Evolutionary conservation across 176 grass and related monocot species (phyloP).

Genomic region (Oropetium thomaeum): DNA sequence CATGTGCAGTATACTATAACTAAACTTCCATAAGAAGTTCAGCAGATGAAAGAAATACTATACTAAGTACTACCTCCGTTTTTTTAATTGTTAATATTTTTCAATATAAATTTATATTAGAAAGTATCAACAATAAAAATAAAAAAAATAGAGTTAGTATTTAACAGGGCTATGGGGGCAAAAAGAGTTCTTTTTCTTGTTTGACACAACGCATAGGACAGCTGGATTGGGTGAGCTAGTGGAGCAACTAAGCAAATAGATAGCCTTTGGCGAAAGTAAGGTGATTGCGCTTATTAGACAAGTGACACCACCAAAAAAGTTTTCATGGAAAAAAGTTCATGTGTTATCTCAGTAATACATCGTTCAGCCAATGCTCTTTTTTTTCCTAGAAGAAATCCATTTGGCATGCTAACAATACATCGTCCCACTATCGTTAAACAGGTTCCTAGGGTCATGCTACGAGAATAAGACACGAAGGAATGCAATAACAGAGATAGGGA

Average conservation of each 20-base stretch:
- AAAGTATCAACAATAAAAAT: too few relatives aligned
- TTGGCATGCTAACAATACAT: not conserved
- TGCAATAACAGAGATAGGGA: not conserved
- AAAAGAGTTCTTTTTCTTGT: too few relatives aligned
- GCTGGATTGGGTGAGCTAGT: slow-evolving; percentile 32
- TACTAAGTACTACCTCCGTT: too few relatives aligned
- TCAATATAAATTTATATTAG: too few relatives aligned
- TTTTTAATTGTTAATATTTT: too few relatives aligned
- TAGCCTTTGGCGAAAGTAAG: slow-evolving; percentile 28
- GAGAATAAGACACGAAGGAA: not conserved
- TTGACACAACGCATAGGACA: slow-evolving; percentile 14
- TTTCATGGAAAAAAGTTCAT: too few relatives aligned
- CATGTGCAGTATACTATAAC: slow-evolving; percentile 10
- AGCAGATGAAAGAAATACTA: not conserved
- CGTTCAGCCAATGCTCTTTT: too few relatives aligned
- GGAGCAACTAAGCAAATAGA: slow-evolving; percentile 19
- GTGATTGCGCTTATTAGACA: slow-evolving; percentile 21
- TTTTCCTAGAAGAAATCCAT: not conserved
- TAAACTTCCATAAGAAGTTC: not conserved
- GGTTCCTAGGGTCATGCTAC: not conserved
- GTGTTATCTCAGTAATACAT: too few relatives aligned
- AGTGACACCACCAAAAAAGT: slow-evolving; percentile 22
- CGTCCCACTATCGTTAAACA: not conserved
- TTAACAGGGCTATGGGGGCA: too few relatives aligned
- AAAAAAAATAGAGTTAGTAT: too few relatives aligned